Evolutionary conservation across 2,329 filamentous ascomycete genomes (phyloP).

Genomic region (Hysterium pulicare): DNA sequence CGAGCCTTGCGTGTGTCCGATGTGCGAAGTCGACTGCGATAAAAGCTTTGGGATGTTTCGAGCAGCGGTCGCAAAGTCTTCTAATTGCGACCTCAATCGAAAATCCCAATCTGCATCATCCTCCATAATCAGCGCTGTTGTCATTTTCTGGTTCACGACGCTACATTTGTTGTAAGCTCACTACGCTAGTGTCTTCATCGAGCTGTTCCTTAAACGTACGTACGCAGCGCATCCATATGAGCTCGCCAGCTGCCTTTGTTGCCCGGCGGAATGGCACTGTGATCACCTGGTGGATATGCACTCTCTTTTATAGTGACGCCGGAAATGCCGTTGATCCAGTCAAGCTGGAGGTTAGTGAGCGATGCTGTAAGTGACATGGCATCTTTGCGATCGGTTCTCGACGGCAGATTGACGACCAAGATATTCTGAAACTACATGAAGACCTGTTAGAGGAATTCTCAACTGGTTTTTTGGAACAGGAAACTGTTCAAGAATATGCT

Average conservation of each 20-base stretch:
- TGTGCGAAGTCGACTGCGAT: slow-evolving; percentile 1
- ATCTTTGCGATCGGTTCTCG: slow-evolving; percentile 52
- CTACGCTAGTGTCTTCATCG: neutral
- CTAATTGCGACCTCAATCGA: slow-evolving; percentile 17
- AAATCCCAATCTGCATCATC: slow-evolving; percentile 27
- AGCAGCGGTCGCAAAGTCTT: slow-evolving; percentile 11
- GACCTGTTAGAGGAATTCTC: neutral
- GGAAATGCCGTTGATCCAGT: slow-evolving; percentile 47
- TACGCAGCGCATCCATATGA: slow-evolving; percentile 23
- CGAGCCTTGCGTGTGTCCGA: neutral
- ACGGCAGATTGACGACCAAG: slow-evolving; percentile 52
- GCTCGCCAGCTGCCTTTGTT: slow-evolving; percentile 24
- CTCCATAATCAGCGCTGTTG: slow-evolving; percentile 22
- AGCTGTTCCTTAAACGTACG: slow-evolving; percentile 8
- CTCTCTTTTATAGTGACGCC: slow-evolving; percentile 31
- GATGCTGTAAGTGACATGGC: slow-evolving; percentile 48
- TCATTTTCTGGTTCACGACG: slow-evolving; percentile 18
- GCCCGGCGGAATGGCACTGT: slow-evolving; percentile 20
- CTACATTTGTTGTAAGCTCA: slow-evolving; percentile 6
- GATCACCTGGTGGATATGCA: slow-evolving; percentile 32
- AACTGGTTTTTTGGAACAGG: neutral
- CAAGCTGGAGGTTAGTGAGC: slow-evolving; percentile 44
- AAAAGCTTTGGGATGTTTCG: slow-evolving; percentile 12
- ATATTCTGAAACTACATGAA: slow-evolving; percentile 50
- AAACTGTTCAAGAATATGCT: neutral